These are phyloP conservation scores for Boletus coccyginus DNA, from an alignment of 768 basidiomycete species.

Conservation along the genomic window DNA sequence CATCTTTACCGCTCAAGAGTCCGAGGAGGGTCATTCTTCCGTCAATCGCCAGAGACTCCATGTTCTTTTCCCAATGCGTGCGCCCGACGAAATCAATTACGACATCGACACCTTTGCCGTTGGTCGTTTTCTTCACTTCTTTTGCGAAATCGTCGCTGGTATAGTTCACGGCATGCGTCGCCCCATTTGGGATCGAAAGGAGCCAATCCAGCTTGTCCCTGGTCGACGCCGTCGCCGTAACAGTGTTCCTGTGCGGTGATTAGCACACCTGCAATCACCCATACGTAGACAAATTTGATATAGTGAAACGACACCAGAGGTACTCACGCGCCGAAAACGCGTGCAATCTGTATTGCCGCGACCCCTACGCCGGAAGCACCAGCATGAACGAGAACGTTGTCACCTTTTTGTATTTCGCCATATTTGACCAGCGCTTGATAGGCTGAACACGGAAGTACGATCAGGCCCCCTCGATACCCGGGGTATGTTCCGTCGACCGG, in stretches of 20 bases:
- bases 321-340: conserved; percentile 68
- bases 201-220: conserved; percentile 81
- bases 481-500: conserved; percentile 1
- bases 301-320: conserved; percentile 5
- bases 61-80: conserved; percentile 71
- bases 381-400: conserved; percentile 84
- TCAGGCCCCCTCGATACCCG: conserved; percentile 6
- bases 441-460: conserved; percentile 34
- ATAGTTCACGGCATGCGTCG: conserved; percentile 82
- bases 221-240: conserved; percentile 85
- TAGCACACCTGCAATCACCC: conserved; percentile 1
- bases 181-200: conserved; percentile 59
- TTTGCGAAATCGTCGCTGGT: conserved; percentile 78
- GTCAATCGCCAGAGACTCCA: conserved; percentile 66
- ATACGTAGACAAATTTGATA: not conserved
- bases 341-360: conserved; percentile 84
- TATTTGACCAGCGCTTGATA: conserved; percentile 65
- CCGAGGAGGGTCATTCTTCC: conserved; percentile 73
- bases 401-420: conserved; percentile 64
- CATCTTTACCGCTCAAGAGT: conserved; percentile 56
- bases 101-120: conserved; percentile 72
- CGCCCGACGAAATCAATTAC: conserved; percentile 83
- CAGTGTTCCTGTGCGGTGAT: conserved; percentile 46
- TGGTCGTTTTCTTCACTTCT: conserved; percentile 66
- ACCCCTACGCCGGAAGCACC: conserved; percentile 90